Percentiles rank a stretch among this genome's conserved stretches.
Conservation (phyloP, 441 rosid genomes). For the Melastoma candidum region DNA sequence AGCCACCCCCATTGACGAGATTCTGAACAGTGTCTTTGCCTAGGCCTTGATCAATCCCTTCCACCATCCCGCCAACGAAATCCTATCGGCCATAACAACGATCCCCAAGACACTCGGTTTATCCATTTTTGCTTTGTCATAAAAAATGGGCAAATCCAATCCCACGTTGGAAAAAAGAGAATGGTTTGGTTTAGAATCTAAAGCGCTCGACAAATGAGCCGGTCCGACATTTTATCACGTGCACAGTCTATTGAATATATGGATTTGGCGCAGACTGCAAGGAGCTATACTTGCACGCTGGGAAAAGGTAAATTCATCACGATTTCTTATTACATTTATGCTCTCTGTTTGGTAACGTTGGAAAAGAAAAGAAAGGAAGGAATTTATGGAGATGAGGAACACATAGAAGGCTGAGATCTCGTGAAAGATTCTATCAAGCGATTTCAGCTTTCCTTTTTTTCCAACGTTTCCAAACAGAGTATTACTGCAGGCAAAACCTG, state of each 20-base stretch:
- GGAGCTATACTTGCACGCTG: constrained; percentile 64
- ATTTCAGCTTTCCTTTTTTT: too few species aligned
- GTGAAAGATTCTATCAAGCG: too few species aligned
- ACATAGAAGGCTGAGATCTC: too few species aligned
- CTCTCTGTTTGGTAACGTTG: too few species aligned
- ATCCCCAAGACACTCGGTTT: constrained; percentile 49
- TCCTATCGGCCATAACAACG: constrained; percentile 56
- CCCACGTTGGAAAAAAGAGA: too few species aligned
- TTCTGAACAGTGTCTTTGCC: constrained; percentile 44
- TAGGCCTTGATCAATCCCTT: constrained; percentile 73
- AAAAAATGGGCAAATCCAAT: too few species aligned
- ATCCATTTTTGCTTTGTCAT: constrained; percentile 34
- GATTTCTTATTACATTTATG: constrained; percentile 39
- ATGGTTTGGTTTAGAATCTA: too few species aligned
- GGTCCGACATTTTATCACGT: too few species aligned
- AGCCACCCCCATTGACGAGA: constrained; percentile 23
- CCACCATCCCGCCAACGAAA: constrained; percentile 69
- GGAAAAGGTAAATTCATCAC: constrained; percentile 66
- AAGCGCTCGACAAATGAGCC: too few species aligned
- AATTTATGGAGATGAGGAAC: too few species aligned
- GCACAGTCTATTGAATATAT: constrained; percentile 60
- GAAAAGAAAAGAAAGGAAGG: too few species aligned
- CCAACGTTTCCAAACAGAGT: too few species aligned
- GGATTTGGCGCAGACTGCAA: constrained; percentile 71
- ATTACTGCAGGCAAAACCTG: constrained; percentile 33